phyloP scores from a whole-genome alignment of 2,329 filamentous ascomycete species.

The Lasiodiplodia theobromae region DNA sequence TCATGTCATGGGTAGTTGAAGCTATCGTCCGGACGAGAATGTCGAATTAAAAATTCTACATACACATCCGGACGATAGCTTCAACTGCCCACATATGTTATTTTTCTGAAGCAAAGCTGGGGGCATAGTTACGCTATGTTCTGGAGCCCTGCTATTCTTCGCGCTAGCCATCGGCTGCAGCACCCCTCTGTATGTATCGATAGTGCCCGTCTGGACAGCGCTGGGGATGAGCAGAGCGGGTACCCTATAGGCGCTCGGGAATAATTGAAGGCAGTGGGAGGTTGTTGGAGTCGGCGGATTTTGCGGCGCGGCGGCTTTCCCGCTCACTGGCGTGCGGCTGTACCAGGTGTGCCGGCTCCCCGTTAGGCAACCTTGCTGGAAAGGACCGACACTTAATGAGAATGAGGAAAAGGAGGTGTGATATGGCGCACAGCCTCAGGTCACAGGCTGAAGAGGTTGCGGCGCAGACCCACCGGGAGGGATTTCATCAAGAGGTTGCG shows the following conservation, averaged over 20 bases:
- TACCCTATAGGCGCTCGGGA: not conserved
- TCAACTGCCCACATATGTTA: no score
- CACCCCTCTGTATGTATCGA: no score
- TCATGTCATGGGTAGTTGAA: no score
- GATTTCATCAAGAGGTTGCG: not conserved
- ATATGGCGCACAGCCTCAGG: not conserved
- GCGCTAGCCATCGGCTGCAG: no score
- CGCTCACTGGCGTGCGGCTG: not conserved
- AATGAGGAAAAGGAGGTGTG: not conserved
- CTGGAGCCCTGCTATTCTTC: no score
- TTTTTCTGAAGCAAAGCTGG: no score
- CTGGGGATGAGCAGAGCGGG: not conserved
- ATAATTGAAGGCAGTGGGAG: not conserved
- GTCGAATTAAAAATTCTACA: no score
- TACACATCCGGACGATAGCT: no score
- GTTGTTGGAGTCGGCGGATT: no score
- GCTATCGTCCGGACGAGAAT: no score
- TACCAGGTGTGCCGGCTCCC: not conserved
- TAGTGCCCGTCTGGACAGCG: not conserved
- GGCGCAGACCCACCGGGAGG: not conserved
- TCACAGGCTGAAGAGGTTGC: not conserved
- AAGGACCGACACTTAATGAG: constrained; percentile 7
- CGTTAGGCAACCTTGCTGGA: not conserved
- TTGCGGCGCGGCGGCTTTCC: not conserved
- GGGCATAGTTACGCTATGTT: no score